Base-by-base conservation (phyloP, 345 rosid genomes). In the Brassica cretica region DNA sequence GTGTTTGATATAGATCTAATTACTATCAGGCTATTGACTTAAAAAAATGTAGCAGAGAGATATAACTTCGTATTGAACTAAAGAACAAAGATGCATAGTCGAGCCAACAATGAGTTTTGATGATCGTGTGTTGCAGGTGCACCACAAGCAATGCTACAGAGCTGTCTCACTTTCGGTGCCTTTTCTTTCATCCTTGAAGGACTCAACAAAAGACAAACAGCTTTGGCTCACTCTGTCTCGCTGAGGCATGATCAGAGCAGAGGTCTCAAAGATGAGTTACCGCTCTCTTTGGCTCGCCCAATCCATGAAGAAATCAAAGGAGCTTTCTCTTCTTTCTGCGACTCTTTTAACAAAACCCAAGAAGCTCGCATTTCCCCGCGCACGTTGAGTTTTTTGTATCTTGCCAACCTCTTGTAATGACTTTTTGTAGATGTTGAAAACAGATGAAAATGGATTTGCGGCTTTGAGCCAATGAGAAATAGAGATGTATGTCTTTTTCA, bases 161-260 rank as follows among this genome's bases (percentile, higher is more conserved):
- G 88, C 76, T 95, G 99, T 82, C 73, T 95, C 27, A 87, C 94
- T 18, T 86, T 91, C 67, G 99, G 97, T 66, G 96, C 93, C 41
- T 93, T 91, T 82, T 93, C 99, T 1, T 91, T 86, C 59, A 81
- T 95, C 62, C 70, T 89, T 0, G 98, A 93, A 72, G 89, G 93
- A 73, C 81, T 93, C 51, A 93, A 91, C 91, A 90, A 86, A 84
- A 88, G 87, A 80, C 94, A 88, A 78, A 84, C 92, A 32, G 97
- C 97, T 19, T 66, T 94, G 71, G 98, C 97, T 71, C 90, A 86
- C 77, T 72, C 94, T 10, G 68, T 81, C 70, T 70, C 85, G 14
- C n/a, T 12, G 55, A 78, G 78, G 71, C 84, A 51, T 51, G 56
- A 51, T 78, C 85, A 68, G 66, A 75, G 12, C 2, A 58, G 55